Percentiles rank a stretch among this genome's conserved stretches.
Evolutionary conservation across 306 rosid species (phyloP).

Genomic region (Mimosa bimucronata): DNA sequence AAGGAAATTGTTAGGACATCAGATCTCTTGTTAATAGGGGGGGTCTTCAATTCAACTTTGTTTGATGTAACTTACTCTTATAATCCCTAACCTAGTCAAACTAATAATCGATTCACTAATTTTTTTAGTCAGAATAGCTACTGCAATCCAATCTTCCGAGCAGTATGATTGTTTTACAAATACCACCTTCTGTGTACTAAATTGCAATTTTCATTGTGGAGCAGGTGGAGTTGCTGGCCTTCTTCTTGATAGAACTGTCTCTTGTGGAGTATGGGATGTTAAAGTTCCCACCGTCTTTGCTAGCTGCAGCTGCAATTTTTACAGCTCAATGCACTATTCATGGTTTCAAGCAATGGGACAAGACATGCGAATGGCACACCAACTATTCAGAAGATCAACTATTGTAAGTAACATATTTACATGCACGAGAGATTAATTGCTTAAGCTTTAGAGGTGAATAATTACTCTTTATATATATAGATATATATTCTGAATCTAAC

Average conservation of each 20-base stretch:
- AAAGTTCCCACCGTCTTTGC: conserved; percentile 72
- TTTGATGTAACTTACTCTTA: not conserved
- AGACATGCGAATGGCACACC: conserved; percentile 88
- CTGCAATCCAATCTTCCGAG: not conserved
- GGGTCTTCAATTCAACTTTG: too few relatives aligned
- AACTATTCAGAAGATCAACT: conserved; percentile 83
- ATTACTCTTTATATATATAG: not conserved
- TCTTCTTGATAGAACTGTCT: conserved; percentile 87
- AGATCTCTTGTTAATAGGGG: too few relatives aligned
- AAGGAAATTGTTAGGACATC: too few relatives aligned
- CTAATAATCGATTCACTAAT: not conserved
- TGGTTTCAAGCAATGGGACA: conserved; percentile 73
- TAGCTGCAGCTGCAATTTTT: conserved; percentile 87
- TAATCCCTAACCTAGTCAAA: not conserved
- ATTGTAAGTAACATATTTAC: conserved; percentile 49
- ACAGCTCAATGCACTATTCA: conserved; percentile 70
- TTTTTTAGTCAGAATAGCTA: not conserved
- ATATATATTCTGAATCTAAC: not conserved
- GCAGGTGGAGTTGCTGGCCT: conserved; percentile 81
- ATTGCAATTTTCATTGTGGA: conserved; percentile 15
- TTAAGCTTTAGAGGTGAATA: not conserved
- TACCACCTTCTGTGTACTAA: conserved; percentile 6
- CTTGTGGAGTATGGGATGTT: conserved; percentile 88
- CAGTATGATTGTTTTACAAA: not conserved
- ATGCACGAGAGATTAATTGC: not conserved